Base-by-base conservation (phyloP, 1,139 yeast genomes). In the Spathaspora sp. region DNA sequence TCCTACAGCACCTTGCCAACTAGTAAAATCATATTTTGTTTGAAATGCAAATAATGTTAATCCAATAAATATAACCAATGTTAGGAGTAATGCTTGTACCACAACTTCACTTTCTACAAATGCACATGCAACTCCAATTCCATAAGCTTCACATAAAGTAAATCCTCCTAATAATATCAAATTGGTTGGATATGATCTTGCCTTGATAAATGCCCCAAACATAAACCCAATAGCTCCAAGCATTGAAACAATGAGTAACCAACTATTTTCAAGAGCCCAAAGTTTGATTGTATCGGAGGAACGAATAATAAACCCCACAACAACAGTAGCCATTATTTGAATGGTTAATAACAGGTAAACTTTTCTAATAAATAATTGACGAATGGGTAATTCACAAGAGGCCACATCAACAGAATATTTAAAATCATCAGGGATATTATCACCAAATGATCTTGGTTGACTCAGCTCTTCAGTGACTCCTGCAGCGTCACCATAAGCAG, bases 361-460 rank as follows among this genome's bases (percentile, higher is more conserved):
- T 60, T 86, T 87, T 51, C 91, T 77, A 53, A 88, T 70, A 59
- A 89, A 89, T 61, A 84, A 76, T 56, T 85, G 89, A 54, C 96
- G 81, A 36, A 89, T 74, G 8, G 86, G 81, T 43, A 88, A 70
- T 51, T 86, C 89, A 67, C 96, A 88, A 26, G 86, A 82, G 6
- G 90, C 82, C 24, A 89, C 95, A 48, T 80, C 78, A 8, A 86
- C 87, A 29, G 88, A 81, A 65, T 85, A 89, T 63, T 89, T 89
- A 79, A 89, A 89, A 65, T 89, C 96, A 58, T 89, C 95, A 2
- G 86, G 86, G 42, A 81, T 58, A 54, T 72, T 64, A 56, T 75
- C 80, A 13, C 74, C 75, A 13, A 59, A 67, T 10, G 56, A 54
- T 48, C 77, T 56, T 10, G 38, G 56, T 51, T 23, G 50, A 49